Percentiles rank a stretch among this genome's conserved stretches.
Evolutionary conservation across 176 grass and related monocot genomes (phyloP).

Genomic region (Triticum aestivum): DNA sequence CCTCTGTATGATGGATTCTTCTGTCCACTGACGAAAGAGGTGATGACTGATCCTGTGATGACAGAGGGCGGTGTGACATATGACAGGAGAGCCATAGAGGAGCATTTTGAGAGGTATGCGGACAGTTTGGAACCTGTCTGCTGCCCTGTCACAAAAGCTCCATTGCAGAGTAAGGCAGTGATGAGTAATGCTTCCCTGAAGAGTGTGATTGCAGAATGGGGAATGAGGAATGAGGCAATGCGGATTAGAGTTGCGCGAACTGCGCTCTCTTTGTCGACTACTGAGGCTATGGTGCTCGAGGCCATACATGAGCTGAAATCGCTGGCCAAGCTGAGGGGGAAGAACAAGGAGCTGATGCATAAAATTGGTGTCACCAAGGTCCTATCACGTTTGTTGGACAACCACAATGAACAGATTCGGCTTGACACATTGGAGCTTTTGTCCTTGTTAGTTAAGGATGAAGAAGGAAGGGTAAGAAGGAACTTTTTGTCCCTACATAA

Average conservation of each 20-base stretch:
- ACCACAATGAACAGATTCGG: slow-evolving; percentile 45
- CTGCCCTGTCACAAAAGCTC: slow-evolving; percentile 63
- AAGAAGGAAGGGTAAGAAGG: slow-evolving; percentile 68
- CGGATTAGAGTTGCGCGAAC: slow-evolving; percentile 60
- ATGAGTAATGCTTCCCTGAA: slow-evolving; percentile 68
- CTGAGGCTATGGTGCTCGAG: slow-evolving; percentile 60
- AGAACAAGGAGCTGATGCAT: slow-evolving; percentile 73
- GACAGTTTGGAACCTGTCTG: slow-evolving; percentile 41
- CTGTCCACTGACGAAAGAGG: slow-evolving; percentile 74
- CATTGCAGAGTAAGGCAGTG: slow-evolving; percentile 56
- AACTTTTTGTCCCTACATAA: not conserved
- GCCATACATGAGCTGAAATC: slow-evolving; percentile 67
- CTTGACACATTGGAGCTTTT: slow-evolving; percentile 61
- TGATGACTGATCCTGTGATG: slow-evolving; percentile 80
- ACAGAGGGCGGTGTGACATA: slow-evolving; percentile 71
- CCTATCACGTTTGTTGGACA: slow-evolving; percentile 56
- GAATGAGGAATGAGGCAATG: slow-evolving; percentile 63
- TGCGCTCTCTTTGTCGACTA: slow-evolving; percentile 44
- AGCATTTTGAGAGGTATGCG: slow-evolving; percentile 53
- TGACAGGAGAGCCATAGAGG: slow-evolving; percentile 75
- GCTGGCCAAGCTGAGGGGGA: slow-evolving; percentile 40
- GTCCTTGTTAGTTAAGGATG: slow-evolving; percentile 59
- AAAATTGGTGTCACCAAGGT: slow-evolving; percentile 68
- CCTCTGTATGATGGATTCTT: slow-evolving; percentile 79
- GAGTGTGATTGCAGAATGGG: slow-evolving; percentile 76